Evolutionary conservation across 2,329 filamentous ascomycete genomes (phyloP).

Genomic region (Fusarium nematophilum): DNA sequence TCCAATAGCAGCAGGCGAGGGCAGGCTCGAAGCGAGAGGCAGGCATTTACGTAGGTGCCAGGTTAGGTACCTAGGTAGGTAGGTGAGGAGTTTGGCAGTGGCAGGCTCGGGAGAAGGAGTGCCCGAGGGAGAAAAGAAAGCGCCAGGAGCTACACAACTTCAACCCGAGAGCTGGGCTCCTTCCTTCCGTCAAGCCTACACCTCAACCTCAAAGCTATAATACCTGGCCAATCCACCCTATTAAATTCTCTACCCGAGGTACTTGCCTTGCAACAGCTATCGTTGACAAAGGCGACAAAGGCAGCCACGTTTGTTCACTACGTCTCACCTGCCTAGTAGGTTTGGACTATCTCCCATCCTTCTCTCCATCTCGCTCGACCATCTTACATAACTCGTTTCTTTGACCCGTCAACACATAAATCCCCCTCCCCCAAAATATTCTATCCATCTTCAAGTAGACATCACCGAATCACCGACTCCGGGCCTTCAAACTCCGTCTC

Average conservation of each 20-base stretch:
- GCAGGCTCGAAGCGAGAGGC: background rate
- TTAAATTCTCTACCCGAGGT: background rate
- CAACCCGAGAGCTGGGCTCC: slow-evolving; percentile 12
- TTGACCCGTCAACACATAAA: background rate
- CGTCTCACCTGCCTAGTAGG: background rate
- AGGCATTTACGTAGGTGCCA: background rate
- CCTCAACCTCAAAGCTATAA: slow-evolving; percentile 18
- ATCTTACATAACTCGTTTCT: background rate
- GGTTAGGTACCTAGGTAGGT: slow-evolving; percentile 3
- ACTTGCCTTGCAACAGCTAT: slow-evolving; percentile 1
- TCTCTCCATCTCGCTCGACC: background rate
- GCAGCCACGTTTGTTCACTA: background rate
- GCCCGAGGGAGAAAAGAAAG: slow-evolving; percentile 16
- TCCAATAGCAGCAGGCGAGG: slow-evolving; percentile 14
- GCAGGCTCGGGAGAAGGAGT: slow-evolving; percentile 16
- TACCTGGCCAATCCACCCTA: slow-evolving; percentile 14
- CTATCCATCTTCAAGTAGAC: background rate
- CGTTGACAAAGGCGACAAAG: background rate
- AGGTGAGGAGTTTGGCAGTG: too few species aligned
- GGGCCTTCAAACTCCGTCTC: too few species aligned
- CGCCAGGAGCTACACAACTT: slow-evolving; percentile 2
- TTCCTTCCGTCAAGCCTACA: slow-evolving; percentile 19
- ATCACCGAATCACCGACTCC: background rate
- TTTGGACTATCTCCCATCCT: background rate
- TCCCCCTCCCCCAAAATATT: too few species aligned